phyloP scores from a whole-genome alignment of 2,329 filamentous ascomycete genomes.

The Cladophialophora bantiana region DNA sequence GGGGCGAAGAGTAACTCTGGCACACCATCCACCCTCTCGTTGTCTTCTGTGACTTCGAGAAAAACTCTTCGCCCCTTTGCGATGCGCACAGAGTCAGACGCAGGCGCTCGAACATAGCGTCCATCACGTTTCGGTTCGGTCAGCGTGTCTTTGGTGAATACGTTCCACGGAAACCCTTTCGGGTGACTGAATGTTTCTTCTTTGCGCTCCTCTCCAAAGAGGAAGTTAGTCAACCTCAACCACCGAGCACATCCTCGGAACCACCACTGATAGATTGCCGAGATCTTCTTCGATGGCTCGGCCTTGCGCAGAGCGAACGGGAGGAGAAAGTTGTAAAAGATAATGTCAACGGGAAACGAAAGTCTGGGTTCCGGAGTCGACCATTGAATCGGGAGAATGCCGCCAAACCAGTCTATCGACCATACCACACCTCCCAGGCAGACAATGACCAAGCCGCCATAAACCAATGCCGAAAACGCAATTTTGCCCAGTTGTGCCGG shows the following conservation, averaged over 20 bases:
- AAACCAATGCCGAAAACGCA: conserved; percentile 92
- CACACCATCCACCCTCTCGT: conserved; percentile 69
- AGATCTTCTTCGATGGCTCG: conserved; percentile 82
- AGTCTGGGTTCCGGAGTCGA: conserved; percentile 89
- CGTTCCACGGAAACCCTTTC: conserved; percentile 64
- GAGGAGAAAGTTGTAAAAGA: conserved; percentile 97
- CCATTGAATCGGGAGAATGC: conserved; percentile 89
- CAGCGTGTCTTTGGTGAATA: conserved; percentile 21
- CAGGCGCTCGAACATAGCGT: conserved; percentile 87
- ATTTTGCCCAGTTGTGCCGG: conserved; percentile 95
- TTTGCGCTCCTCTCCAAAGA: conserved; percentile 81
- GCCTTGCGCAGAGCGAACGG: conserved; percentile 84
- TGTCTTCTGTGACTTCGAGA: conserved; percentile 73
- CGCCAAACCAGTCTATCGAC: conserved; percentile 58
- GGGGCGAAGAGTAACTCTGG: conserved; percentile 62
- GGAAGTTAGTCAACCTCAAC: conserved; percentile 85
- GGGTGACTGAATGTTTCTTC: conserved; percentile 72
- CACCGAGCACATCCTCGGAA: conserved; percentile 83
- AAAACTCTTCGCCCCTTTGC: conserved; percentile 85
- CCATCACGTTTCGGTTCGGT: conserved; percentile 63
- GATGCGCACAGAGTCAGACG: conserved; percentile 92
- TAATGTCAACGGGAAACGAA: conserved; percentile 90
- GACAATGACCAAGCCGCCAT: conserved; percentile 88
- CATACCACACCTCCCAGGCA: conserved; percentile 96
- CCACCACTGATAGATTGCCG: conserved; percentile 94